Base-by-base conservation (phyloP, 345 rosid species). In the Eucalyptus pumila region DNA sequence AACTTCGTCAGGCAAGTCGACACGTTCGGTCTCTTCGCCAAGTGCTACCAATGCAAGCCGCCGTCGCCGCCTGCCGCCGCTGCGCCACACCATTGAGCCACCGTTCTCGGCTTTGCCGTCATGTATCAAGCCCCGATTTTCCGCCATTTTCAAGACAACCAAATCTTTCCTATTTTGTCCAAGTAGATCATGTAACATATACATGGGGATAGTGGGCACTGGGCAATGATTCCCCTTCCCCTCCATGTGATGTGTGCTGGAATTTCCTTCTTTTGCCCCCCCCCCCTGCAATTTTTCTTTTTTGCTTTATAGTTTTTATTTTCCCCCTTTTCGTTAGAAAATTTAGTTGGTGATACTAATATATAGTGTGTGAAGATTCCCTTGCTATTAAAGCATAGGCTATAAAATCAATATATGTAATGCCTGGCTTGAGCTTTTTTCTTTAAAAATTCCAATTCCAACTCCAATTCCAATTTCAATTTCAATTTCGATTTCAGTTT, bases 31-130 rank as follows among this genome's bases (percentile, higher is more conserved):
- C 96, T 98, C 80, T 98, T 98, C 27, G 99, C 99, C 5, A 98
- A 96, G 93, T 98, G 99, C 93, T 98, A 98, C 91, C 99, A 98
- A 89, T 98, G 99, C 95, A 96, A 97, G 89, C 91, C 97, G 8
- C 94, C 97, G 6, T 72, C 56, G 10, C 92, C 97, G 5, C 88
- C 93, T 3, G 85, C 92, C 8, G 91, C 93, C 6, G 89, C 93
- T 7, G 42, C 93, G 24, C 94, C 91, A 30, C 89, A 37, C 40
- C 80, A 51, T 40, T 50, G 56, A 86, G 56, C 81, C 26, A 19
- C 88, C 37, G 6, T n/a, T 10, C 48, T 23, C 88, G 27, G 11
- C 65, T 24, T 26, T n/a, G 62, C 87, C 21, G 51, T 91, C 92
- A 92, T 92, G 91, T 92, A 5, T 86, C 44, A 5, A 34, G 45